Base-by-base conservation (phyloP, 2,329 filamentous ascomycete species). In the Botrytis deweyae region DNA sequence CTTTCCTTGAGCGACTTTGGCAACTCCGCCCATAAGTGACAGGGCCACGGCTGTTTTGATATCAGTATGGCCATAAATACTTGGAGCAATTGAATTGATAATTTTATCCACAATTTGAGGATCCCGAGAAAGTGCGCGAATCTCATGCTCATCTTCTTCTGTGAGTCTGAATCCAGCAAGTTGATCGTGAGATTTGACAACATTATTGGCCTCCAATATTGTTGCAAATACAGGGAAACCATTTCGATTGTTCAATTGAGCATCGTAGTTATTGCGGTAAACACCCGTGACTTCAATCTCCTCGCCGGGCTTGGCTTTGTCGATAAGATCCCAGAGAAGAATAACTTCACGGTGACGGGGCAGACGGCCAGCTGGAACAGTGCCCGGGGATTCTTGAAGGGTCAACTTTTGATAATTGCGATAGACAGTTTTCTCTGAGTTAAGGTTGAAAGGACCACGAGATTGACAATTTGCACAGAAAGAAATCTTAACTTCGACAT, bases 321-420 rank as follows among this genome's bases (percentile, higher is more conserved):
- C 96, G 78, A 99, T 99, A 72, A 99, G 87, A 84, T 99, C 96
- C 90, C 96, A 98, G 4, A 99, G 89, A 20, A 99, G 88, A 76
- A 99, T 94, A 55, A 99, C 95, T 81, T 99, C 96, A 71, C 96
- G 90, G 81, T 96, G 93, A 72, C 97, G 92, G 5, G 96, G 96
- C 65, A 99, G 88, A 83, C 96, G 95, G 80, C 96, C 96, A 52
- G 97, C 95, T 7, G 96, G 97, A 4, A 99, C 96, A 10, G 96
- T 98, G 72, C 96, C 97, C 6, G 96, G 96, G 0, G 97, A 97
- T 83, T 99, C 96, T 81, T 99, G 96, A 20, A 99, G 88, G 0
- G 96, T 99, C 79, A 99, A 87, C 82, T 98, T 99, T 83, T 99
- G 96, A 84, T 98, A 99, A 83, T 99, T 99, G 76, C 96, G 92